A percentile compares a stretch with the other conserved stretches of the same genome.
Evolutionary conservation across 805 yeast genomes (phyloP).

Genomic region (Barnettozyma pratensis): DNA sequence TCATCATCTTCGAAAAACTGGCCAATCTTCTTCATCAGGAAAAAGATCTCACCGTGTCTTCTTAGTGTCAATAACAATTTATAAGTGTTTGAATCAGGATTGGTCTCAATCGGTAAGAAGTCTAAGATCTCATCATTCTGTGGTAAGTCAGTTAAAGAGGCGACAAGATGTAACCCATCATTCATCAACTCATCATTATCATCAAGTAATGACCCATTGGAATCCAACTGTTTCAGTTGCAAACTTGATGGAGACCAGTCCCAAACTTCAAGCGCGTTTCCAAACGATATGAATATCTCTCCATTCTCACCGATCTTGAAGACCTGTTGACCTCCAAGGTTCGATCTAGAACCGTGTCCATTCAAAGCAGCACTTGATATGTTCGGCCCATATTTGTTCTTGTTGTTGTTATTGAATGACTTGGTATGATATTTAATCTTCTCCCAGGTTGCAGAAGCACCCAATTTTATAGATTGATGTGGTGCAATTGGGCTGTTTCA

Average conservation of each 20-base stretch:
- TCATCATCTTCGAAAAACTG: constrained; percentile 15
- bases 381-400: not conserved
- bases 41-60: constrained; percentile 9
- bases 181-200: constrained; percentile 5
- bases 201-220: constrained; percentile 1
- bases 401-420: not conserved
- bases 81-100: constrained; percentile 21
- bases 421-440: constrained; percentile 18
- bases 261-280: constrained; percentile 32
- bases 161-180: constrained; percentile 27
- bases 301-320: constrained; percentile 34
- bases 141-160: constrained; percentile 13
- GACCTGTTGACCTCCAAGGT: constrained; percentile 5
- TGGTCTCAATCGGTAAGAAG: constrained; percentile 23
- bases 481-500: constrained; percentile 20
- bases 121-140: constrained; percentile 17
- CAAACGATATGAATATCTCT: constrained; percentile 29
- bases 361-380: constrained; percentile 3
- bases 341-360: constrained; percentile 5
- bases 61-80: constrained; percentile 11
- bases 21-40: constrained; percentile 17
- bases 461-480: constrained; percentile 15
- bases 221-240: constrained; percentile 10
- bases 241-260: constrained; percentile 31
- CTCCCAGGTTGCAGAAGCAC: constrained; percentile 26